Conservation (phyloP, 768 basidiomycete genomes). For the Phanerochaete carnosa region DNA sequence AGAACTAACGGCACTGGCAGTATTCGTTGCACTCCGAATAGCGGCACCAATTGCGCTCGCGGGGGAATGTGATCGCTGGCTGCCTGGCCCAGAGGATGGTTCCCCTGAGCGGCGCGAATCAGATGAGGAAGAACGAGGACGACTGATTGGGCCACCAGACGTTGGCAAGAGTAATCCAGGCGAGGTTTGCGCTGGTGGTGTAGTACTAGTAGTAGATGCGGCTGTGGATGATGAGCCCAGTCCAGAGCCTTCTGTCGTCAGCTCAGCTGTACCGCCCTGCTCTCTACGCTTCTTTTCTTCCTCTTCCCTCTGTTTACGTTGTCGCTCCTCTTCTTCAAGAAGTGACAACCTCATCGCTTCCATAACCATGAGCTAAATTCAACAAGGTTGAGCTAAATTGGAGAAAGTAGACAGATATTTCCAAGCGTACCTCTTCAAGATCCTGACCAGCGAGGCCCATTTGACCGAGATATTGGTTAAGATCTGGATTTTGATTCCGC, state of each 20-base stretch:
- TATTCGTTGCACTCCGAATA: conserved; percentile 39
- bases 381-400: neutral
- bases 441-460: conserved; percentile 84
- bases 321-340: conserved; percentile 92
- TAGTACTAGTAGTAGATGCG: neutral
- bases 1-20: conserved; percentile 37
- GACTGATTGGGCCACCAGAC: neutral
- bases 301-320: conserved; percentile 71
- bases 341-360: conserved; percentile 97
- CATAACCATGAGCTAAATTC: conserved; percentile 88
- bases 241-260: conserved; percentile 28
- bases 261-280: conserved; percentile 22
- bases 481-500: conserved; percentile 50
- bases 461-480: conserved; percentile 56
- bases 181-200: neutral
- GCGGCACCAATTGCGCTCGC: conserved; percentile 36
- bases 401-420: neutral
- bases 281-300: conserved; percentile 49
- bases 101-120: conserved; percentile 3
- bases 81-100: neutral
- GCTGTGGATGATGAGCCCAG: conserved; percentile 24
- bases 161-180: neutral
- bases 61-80: conserved; percentile 10
- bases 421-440: conserved; percentile 75
- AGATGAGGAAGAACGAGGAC: neutral